Evolutionary conservation across 23 red algal genomes (phyloP).

Genomic region (Gracilaria domingensis): DNA sequence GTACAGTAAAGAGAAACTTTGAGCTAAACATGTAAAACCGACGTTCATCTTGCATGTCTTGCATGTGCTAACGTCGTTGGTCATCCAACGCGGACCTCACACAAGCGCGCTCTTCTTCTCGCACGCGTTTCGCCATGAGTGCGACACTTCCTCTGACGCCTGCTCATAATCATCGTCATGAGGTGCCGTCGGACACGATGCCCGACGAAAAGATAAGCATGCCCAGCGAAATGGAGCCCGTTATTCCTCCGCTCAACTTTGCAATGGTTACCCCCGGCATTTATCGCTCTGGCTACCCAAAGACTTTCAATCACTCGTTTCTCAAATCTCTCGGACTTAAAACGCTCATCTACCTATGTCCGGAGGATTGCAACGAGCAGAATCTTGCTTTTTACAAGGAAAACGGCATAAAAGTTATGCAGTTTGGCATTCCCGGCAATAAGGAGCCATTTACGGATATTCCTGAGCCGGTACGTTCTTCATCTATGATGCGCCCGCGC

Average conservation of each 20-base stretch:
- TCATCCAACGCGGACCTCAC: no score
- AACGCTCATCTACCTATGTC: conserved; percentile 94
- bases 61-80: background rate
- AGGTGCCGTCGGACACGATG: background rate
- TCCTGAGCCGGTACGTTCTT: conserved; percentile 86
- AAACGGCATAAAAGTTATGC: conserved; percentile 73
- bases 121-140: background rate
- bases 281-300: conserved; percentile 97
- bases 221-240: conserved; percentile 7
- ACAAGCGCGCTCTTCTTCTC: background rate
- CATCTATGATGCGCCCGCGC: background rate
- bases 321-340: conserved; percentile 87
- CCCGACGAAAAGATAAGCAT: background rate
- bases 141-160: background rate
- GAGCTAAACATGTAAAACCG: background rate
- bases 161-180: background rate
- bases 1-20: conserved; percentile 11
- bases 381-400: conserved; percentile 78
- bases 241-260: conserved; percentile 98
- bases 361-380: conserved; percentile 88
- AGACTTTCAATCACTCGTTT: conserved; percentile 90
- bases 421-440: conserved; percentile 95
- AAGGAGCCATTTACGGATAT: conserved; percentile 99
- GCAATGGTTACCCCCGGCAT: conserved; percentile 95
- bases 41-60: no score